Evolutionary conservation across 2,329 filamentous ascomycete genomes (phyloP).

Genomic region (Microdochium nivale): DNA sequence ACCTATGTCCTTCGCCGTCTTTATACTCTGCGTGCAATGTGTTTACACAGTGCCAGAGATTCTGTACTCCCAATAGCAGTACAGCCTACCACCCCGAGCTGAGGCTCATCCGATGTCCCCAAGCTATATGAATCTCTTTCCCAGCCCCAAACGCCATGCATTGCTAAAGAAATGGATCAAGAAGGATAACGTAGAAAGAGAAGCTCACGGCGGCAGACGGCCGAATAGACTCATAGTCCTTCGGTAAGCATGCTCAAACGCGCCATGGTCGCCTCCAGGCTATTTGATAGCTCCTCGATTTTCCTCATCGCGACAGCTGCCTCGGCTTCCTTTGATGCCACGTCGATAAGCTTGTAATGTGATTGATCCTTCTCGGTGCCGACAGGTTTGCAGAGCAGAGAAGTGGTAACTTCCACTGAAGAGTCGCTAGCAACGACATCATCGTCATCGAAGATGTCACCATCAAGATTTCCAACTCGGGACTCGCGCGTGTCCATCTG

Average conservation of each 20-base stretch:
- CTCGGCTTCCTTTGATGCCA: constrained; percentile 36
- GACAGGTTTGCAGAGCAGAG: constrained; percentile 32
- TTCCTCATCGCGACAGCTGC: constrained; percentile 37
- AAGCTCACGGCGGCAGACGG: not conserved
- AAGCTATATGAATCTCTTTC: not conserved
- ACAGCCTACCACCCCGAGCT: no score
- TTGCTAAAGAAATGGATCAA: constrained; percentile 1
- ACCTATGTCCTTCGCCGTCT: no score
- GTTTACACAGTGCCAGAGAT: no score
- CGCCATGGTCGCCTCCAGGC: constrained; percentile 24
- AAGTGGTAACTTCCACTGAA: no score
- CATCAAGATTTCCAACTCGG: constrained; percentile 28
- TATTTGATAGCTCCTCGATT: constrained; percentile 38
- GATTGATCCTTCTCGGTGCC: constrained; percentile 54
- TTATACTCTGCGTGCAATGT: no score
- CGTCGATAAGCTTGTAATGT: constrained; percentile 56
- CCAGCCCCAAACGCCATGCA: not conserved
- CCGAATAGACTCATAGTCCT: constrained; percentile 13
- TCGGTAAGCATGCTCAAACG: constrained; percentile 26
- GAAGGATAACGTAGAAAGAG: not conserved
- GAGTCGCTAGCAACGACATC: constrained; percentile 12
- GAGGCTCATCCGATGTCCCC: no score
- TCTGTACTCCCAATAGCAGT: no score
- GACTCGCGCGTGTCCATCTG: constrained; percentile 15
- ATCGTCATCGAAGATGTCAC: constrained; percentile 52